Conservation (phyloP, 768 basidiomycete species). For the Heimioporus sp. region DNA sequence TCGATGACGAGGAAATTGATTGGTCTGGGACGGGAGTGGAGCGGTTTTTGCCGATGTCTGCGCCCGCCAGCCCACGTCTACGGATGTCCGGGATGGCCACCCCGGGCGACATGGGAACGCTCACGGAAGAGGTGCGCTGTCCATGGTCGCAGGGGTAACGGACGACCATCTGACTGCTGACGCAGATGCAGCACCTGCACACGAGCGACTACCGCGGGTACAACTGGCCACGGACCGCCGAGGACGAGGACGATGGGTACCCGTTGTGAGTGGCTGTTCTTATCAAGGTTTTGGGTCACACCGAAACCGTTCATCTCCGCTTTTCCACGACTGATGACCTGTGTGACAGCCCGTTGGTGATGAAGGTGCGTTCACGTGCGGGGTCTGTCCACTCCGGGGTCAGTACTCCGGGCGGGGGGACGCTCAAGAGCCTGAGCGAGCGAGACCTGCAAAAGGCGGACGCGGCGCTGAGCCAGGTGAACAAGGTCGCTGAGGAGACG, state of each 20-base stretch:
- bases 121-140: constrained; percentile 72
- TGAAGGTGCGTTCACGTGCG: constrained; percentile 84
- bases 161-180: background rate
- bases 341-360: constrained; percentile 69
- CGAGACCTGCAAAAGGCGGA: constrained; percentile 85
- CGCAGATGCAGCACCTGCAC: constrained; percentile 78
- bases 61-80: constrained; percentile 86
- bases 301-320: constrained; percentile 4
- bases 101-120: constrained; percentile 89
- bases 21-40: constrained; percentile 55
- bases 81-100: constrained; percentile 76
- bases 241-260: constrained; percentile 90
- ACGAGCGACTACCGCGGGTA: constrained; percentile 81
- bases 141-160: background rate
- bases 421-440: constrained; percentile 80
- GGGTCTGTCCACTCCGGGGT: constrained; percentile 71
- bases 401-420: constrained; percentile 87
- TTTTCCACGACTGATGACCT: too few species aligned
- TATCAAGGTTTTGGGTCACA: constrained; percentile 10
- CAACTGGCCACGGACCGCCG: constrained; percentile 53
- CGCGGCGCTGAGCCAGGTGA: constrained; percentile 72
- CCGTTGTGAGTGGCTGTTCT: constrained; percentile 63
- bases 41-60: constrained; percentile 67
- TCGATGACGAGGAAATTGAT: constrained; percentile 42
- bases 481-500: constrained; percentile 9